Conservation (phyloP, 163 green algal species). For the Chlorella variabilis region DNA sequence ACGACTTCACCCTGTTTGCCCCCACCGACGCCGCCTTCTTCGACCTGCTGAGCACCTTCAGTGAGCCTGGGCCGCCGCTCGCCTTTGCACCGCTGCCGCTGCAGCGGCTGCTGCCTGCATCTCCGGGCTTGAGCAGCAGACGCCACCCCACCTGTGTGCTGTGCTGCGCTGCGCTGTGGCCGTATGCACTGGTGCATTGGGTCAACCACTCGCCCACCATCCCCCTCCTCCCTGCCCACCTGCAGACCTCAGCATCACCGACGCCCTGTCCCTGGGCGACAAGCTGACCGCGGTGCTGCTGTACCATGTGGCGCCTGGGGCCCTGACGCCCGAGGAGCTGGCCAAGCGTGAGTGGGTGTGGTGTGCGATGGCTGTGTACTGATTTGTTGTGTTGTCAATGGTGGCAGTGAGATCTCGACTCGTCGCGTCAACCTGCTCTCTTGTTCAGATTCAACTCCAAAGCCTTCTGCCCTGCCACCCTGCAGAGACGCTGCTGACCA, state of each 20-base stretch:
- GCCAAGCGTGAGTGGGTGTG: background rate
- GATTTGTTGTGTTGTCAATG: no score
- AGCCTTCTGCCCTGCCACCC: background rate
- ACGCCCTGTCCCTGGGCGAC: constrained; percentile 44
- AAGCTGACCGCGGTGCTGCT: constrained; percentile 44
- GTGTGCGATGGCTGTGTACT: no score
- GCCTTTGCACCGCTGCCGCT: background rate
- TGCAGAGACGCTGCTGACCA: constrained; percentile 14
- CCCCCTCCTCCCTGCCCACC: background rate
- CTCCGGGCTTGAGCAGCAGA: no score
- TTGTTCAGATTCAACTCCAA: no score
- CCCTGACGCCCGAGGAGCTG: constrained; percentile 1
- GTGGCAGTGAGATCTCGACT: no score
- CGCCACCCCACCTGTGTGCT: no score
- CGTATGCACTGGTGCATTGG: no score
- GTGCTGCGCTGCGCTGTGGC: no score
- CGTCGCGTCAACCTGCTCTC: no score
- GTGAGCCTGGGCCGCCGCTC: constrained; percentile 6
- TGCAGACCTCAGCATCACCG: constrained; percentile 42
- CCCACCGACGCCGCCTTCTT: constrained; percentile 47
- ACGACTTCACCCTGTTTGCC: constrained; percentile 35
- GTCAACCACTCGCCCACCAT: no score
- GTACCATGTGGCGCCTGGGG: constrained; percentile 38
- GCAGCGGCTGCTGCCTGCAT: background rate
- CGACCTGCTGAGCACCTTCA: constrained; percentile 34